Base-by-base conservation (phyloP, 129 eudicot species). In the Calendula officinalis region DNA sequence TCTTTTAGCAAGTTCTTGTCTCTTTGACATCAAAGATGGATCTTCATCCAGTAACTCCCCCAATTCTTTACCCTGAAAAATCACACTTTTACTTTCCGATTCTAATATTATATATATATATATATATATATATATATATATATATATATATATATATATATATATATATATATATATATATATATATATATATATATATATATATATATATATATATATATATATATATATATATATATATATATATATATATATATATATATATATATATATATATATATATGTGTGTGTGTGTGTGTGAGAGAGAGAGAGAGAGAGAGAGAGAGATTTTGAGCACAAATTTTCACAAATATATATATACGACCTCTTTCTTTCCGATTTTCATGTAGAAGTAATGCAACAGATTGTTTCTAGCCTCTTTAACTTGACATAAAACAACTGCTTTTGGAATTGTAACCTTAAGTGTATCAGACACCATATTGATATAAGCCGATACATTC, bases 321-420 rank as follows among this genome's bases (percentile, higher is more conserved):
- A 22, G 30, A 22, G 30, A 22, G n/a, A 22, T 22, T 22, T 35
- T 8, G 8, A 12, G 2, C 1, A 9, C 38, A 34, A 42, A 45
- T 44, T 27, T 44, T 51, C 38, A 59, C n/a, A 50, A 22, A 22
- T 22, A 47, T 13, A 47, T 33, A 40, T 77, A 92, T n/a, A n/a
- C n/a, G n/a, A n/a, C 99, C 96, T 92, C 99, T 75, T 72, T 85
- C 70, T 68, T 92, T 68, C 99, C 99, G 9, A 92, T 81, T 62
- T 85, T 95, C 7, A 51, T 66, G 81, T 92, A 92, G 79, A 92
- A 92, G 80, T 78, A 62, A 67, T 85, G 88, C 42, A 92, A 83
- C 43, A 92, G 73, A 59, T 73, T 80, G 40, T 88, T 86, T 70
- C 83, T 85, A 27, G 99, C 96, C 66, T 92, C 99, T 76, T 72